Base-by-base conservation (phyloP, 495 filamentous ascomycete genomes). In the Aspergillus kassunensis region DNA sequence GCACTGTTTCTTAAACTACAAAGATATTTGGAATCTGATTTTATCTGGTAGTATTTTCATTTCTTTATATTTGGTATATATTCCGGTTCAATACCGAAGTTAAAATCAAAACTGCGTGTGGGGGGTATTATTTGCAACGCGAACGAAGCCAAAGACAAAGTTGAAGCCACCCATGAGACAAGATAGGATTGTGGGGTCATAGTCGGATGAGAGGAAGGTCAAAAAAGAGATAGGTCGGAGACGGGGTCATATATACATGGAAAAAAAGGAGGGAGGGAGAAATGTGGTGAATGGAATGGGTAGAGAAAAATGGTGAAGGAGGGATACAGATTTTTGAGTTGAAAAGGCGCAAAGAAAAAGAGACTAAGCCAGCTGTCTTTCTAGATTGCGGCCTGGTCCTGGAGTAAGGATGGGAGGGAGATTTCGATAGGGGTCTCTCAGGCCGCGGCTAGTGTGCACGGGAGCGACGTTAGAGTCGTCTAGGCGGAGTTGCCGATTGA, bases 281-380 rank as follows among this genome's bases (percentile, higher is more conserved):
- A n/a, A n/a, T n/a, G n/a, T n/a, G 44, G 25, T 2, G 18, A 47
- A 21, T 23, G 3, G 33, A 20, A 47, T 13, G n/a, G 34, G 16
- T 15, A 18, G n/a, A 23, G 44, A 47, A 12, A 18, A 35, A 53
- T 31, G 31, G 30, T 43, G 40, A 42, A 39, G 25, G 41, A 43
- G 7, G 35, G 24, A n/a, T 31, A 25, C 37, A 27, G 6, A 56
- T 29, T 6, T 5, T 5, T 29, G 11, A 11, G 27, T 29, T 6
- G 27, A 41, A 10, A 10, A 23, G 18, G 21, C 11, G 24, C 15
- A 25, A 18, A 41, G 27, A 41, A 41, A 12, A 24, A 34, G 35
- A 30, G 16, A 18, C 62, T 53, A 74, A 7, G 73, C 73, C 54
- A 72, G 59, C 33, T 70, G 72, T 49, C 70, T 66, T 48, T 73